Evolutionary conservation across 768 basidiomycete species (phyloP), one percentile per base, ranked within the genome.

Genomic region (Leucocoprinus leucothites): DNA sequence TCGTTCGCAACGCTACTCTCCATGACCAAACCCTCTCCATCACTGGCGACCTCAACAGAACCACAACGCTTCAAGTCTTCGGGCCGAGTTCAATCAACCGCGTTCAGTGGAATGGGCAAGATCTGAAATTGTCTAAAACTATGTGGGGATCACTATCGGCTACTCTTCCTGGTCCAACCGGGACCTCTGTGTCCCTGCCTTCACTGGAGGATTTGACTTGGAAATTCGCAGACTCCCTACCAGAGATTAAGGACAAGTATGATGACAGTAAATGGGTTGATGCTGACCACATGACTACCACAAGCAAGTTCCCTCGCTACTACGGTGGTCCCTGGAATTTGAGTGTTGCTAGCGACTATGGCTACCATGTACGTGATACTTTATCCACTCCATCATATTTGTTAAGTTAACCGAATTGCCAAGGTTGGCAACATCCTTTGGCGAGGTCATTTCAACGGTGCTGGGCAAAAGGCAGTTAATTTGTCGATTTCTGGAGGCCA

Each of bases 281-380:
- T 16, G 45, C 45, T 26, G 22, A 46, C 13, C 45, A 46, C 24
- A 46, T 22, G 3, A 46, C 45, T 24, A 46, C 45, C 2, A 46
- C 45, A 24, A 46, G 45, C 45, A 46, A 46, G 45, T 46, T 46
- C 45, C 45, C 45, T 46, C 45, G 45, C 6, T 46, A 46, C n/a
- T 46, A 46, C 24, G 45, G 45, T 26, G 45, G 45, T 25, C 45
- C 45, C 13, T 46, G 45, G 45, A 46, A 46, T 26, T 9, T 46
- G 22, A 46, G 45, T 46, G 24, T 46, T 46, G 45, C 45, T 9
- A 46, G 45, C 13, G 45, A 46, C 45, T 46, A 46, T 46, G 45
- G 45, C 24, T 46, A 46, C 24, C 21, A 46, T 46, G 45, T 46
- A 46, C 13, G 45, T 46, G 11, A 25, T 46, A 9, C 22, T 9